Evolutionary conservation across 228 moss, liverwort and hornwort genomes (phyloP), one percentile per base, ranked within the genome.

Genomic region (Sphagnum magellanicum): DNA sequence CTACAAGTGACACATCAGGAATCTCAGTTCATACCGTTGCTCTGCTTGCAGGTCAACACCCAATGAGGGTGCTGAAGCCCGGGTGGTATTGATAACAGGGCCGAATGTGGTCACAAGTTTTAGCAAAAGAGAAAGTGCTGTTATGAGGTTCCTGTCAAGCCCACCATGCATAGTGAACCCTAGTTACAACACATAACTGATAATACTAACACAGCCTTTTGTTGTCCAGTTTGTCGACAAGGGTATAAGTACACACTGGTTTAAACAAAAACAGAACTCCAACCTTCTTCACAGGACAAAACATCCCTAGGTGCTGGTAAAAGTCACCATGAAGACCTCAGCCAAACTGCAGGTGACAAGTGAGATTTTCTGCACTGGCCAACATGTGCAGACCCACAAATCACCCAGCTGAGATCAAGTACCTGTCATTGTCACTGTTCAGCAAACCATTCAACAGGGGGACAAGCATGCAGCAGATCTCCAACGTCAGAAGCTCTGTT

Each of bases 101-200:
- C 94, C 94, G 74, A 94, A 92, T 12, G 83, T 91, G 63, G 77
- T 91, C 66, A 82, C 87, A 52, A 94, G 88, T 79, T 87, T 91
- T 47, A 78, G 75, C 66, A 94, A 80, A 69, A 94, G 76, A 63
- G 88, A 78, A n/a, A 90, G 83, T 48, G 91, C 83, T 67, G 77
- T 94, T 75, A 85, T 76, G 59, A 84, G 64, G 77, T 88, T 89
- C 79, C 90, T 91, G 76, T 63, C 9, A 55, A 55, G 9, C 55
- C 55, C 55, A 55, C 32, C 32, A 32, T 32, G 32, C 32, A 32
- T 32, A 32, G 32, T 32, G 32, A 32, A 32, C 32, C 32, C 32
- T 32, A 32, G 32, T 32, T 32, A 32, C 32, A 32, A 32, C 32
- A 32, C 32, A 3, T 32, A 32, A 32, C 32, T 32, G 32, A 32